Conservation (phyloP, 2,329 filamentous ascomycete genomes). For the Fusarium coffeatum region DNA sequence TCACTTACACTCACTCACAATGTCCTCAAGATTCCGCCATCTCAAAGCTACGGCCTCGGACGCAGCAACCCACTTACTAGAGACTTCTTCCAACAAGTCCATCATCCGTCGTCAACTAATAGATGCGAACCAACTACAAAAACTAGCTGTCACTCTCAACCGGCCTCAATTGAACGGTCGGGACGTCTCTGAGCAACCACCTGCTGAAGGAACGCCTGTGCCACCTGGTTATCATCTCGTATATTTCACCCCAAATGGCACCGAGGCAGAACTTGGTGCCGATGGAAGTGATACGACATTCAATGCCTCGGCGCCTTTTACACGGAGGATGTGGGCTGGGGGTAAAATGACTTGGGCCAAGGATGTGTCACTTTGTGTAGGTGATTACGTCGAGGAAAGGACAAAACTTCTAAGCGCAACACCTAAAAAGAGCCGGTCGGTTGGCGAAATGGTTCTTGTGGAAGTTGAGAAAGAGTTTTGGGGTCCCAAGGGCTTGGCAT, state of each 20-base stretch:
- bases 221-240: conserved; percentile 71
- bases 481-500: conserved; percentile 61
- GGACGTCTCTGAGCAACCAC: conserved; percentile 53
- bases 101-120: conserved; percentile 59
- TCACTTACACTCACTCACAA: conserved; percentile 13
- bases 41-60: conserved; percentile 44
- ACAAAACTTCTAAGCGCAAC: conserved; percentile 66
- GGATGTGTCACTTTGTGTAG: conserved; percentile 58
- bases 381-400: conserved; percentile 66
- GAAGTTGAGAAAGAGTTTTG: conserved; percentile 71
- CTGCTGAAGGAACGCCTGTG: conserved; percentile 59
- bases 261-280: conserved; percentile 64
- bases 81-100: conserved; percentile 46
- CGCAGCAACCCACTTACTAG: conserved; percentile 50
- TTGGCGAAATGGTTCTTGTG: conserved; percentile 72
- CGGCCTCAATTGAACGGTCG: conserved; percentile 57
- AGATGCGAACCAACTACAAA: conserved; percentile 72
- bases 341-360: conserved; percentile 65
- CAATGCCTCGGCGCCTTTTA: conserved; percentile 70
- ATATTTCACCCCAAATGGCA: conserved; percentile 70
- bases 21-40: conserved; percentile 25
- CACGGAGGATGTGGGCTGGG: conserved; percentile 75
- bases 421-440: conserved; percentile 65
- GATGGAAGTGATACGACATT: conserved; percentile 72
- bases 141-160: conserved; percentile 68